Base-by-base conservation (phyloP, 306 rosid species). In the Ormosia emarginata region DNA sequence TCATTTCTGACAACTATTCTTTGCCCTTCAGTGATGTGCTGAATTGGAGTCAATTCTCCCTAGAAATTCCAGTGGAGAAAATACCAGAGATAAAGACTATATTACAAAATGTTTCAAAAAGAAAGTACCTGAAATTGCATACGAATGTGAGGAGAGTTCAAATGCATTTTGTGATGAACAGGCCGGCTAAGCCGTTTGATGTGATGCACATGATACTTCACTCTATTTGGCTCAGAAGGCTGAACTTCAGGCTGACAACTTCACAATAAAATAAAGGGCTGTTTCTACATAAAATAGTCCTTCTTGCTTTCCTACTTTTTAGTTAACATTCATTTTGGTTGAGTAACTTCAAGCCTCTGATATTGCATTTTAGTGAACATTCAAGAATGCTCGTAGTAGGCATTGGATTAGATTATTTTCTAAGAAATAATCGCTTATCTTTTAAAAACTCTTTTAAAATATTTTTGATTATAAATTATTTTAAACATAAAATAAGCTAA, bases 21-120 rank as follows among this genome's bases (percentile, higher is more conserved):
- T 62, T 94, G 52, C 98, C 97, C 13, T 89, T 94, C 10, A 81
- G 88, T 66, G 97, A 94, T 78, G 95, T 94, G 43, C 89, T 94
- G 0, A 75, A 94, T 58, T 89, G 97, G 98, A 90, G 63, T 9
- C 33, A 75, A n/a, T 89, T 94, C 75, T 92, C 98, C 0, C n/a
- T 94, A 1, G 82, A 89, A 18, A 84, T 94, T 53, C 80, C 87
- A 2, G 88, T 85, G 18, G 79, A 71, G 3, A 87, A 70, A 47
- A 89, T 94, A 65, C 65, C 82, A 2, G 88, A 90, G 47, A 90
- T 90, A 43, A 94, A 92, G 87, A 79, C 15, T 14, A 84, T 92
- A n/a, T 85, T 92, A 36, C 65, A 78, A 52, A 85, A 56, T 47
- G 79, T 92, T 74, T 49, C 94, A 11, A 18, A 62, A 24, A 83